Conservation (phyloP, 2,329 filamentous ascomycete genomes). For the Paraphaeosphaeria minitans region DNA sequence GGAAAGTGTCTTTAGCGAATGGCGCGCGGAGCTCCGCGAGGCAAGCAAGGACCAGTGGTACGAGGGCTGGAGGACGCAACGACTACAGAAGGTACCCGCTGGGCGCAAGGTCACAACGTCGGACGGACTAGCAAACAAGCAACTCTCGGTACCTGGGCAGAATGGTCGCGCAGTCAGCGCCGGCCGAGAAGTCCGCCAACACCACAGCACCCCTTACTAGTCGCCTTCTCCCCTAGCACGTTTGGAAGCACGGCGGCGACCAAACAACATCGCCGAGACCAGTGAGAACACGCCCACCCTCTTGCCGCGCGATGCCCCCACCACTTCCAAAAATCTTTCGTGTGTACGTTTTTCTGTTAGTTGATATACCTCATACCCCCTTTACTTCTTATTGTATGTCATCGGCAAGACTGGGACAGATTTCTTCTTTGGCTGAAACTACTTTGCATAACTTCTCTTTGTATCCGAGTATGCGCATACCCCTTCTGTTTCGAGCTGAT, state of each 20-base stretch:
- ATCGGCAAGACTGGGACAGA: not conserved
- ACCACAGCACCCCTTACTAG: slow-evolving; percentile 30
- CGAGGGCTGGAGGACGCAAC: slow-evolving; percentile 83
- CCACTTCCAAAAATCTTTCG: slow-evolving; percentile 1
- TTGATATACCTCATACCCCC: slow-evolving; percentile 15
- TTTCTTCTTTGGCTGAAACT: not conserved
- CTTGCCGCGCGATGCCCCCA: not conserved
- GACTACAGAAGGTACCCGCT: slow-evolving; percentile 44
- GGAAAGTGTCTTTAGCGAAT: slow-evolving; percentile 90
- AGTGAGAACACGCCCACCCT: not conserved
- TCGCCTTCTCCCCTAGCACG: not conserved
- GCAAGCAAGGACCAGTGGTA: slow-evolving; percentile 93
- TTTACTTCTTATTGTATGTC: slow-evolving; percentile 20
- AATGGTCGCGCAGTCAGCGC: slow-evolving; percentile 44
- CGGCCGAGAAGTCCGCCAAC: slow-evolving; percentile 35
- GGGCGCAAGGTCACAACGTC: slow-evolving; percentile 34
- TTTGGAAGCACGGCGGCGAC: not conserved
- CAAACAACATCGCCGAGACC: not conserved
- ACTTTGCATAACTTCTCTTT: slow-evolving; percentile 6
- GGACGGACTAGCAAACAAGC: slow-evolving; percentile 34
- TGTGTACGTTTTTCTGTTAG: slow-evolving; percentile 14
- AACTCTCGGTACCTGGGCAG: slow-evolving; percentile 29
- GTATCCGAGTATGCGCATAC: slow-evolving; percentile 22
- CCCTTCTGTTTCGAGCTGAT: slow-evolving; percentile 15
- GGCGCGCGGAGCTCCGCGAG: slow-evolving; percentile 88